Evolutionary conservation across 257 asterid genomes (phyloP), one percentile per base, ranked within the genome.

Genomic region (Asclepias syriaca): DNA sequence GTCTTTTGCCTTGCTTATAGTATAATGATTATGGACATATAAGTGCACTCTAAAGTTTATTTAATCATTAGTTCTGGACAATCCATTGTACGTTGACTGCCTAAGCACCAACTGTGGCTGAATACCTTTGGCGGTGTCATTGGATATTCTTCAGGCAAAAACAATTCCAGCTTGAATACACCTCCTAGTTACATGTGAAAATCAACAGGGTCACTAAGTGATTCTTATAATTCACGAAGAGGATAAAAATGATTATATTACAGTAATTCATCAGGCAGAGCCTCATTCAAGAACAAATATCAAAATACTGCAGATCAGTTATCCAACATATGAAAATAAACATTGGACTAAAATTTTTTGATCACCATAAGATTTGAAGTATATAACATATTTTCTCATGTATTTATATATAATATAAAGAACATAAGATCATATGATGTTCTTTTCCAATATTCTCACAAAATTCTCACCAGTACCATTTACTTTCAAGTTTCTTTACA

Each of bases 41-140:
- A 59, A 27, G 19, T 27, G 65, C 34, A 59, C n/a, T 3, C 22
- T 7, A 59, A 27, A 59, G 43, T 27, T 27, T 40, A 59, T 59
- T 59, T 8, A 60, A 60, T 60, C 4, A 58, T 13, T 29, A 24
- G 46, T 29, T 37, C 5, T 29, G 12, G 4, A n/a, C 21, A 60
- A 14, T 21, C 5, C 37, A 60, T 57, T 56, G n/a, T 4, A 60
- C 8, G 14, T 60, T 59, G 40, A 60, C 11, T 60, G 7, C 13
- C 8, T 24, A 11, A 22, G 64, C 15, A 57, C 8, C 64, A 22
- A 57, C 22, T 11, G 12, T 21, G 34, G 37, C 12, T 5, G 70
- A 63, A 60, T 86, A 87, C 98, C 93, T 90, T 92, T 0, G 97
- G 96, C 53, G 98, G 94, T 83, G 97, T 96, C 98, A 92, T 92